These are phyloP conservation scores for Rutstroemia sp. DNA, from an alignment of 2,329 filamentous ascomycete species.

Conservation along the genomic window DNA sequence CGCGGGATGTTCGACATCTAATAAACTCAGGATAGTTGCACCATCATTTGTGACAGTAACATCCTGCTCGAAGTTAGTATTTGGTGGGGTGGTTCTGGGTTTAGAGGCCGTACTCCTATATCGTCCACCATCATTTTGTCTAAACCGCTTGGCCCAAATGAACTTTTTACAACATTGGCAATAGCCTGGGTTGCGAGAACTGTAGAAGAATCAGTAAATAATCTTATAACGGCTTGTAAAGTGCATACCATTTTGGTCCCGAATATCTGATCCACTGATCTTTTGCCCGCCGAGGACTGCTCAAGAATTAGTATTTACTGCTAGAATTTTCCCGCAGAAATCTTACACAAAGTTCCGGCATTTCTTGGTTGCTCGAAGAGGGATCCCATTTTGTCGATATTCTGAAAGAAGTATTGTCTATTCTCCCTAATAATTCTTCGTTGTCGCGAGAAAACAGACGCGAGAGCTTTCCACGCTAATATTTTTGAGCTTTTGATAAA, in stretches of 20 bases:
- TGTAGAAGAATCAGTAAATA: conserved; percentile 31
- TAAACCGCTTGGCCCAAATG: conserved; percentile 91
- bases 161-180: conserved; percentile 97
- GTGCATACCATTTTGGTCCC: conserved; percentile 82
- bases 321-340: neutral
- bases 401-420: neutral
- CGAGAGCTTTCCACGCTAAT: conserved; percentile 12
- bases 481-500: conserved; percentile 5
- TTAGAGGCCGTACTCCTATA: conserved; percentile 64
- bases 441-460: conserved; percentile 11
- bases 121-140: conserved; percentile 99
- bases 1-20: conserved; percentile 96
- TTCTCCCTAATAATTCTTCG: conserved; percentile 1
- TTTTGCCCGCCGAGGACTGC: conserved; percentile 89
- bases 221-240: conserved; percentile 9
- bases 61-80: conserved; percentile 49
- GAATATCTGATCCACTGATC: conserved; percentile 92
- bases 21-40: conserved; percentile 87
- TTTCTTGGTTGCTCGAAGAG: conserved; percentile 95
- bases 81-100: conserved; percentile 5
- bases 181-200: conserved; percentile 95
- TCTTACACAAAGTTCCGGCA: conserved; percentile 77
- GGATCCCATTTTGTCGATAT: conserved; percentile 67
- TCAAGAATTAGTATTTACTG: conserved; percentile 22
- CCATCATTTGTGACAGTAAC: conserved; percentile 99